Base-by-base conservation (phyloP, 1,284 basidiomycete species). In the Trametes hirsuta region DNA sequence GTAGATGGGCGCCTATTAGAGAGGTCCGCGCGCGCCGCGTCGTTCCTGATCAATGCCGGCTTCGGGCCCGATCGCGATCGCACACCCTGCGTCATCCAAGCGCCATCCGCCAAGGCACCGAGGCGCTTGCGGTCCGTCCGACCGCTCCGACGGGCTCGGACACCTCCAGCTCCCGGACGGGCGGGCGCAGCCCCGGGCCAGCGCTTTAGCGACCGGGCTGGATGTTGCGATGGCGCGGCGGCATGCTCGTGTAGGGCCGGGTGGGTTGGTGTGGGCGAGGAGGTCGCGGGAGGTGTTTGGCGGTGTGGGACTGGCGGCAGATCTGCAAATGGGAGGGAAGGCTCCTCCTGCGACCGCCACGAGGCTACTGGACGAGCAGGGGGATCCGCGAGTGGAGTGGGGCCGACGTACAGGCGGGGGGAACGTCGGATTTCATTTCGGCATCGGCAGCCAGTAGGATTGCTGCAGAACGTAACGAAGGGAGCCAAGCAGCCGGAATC, bases 281-380 rank as follows among this genome's bases (percentile, higher is more conserved):
- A 3, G 35, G 44, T 37, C 50, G 56, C 56, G 56, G 56, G 49
- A 47, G 25, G 48, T 51, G 39, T 47, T 47, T 54, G 49, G 48
- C 22, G 14, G 45, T 55, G 42, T 51, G 44, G 25, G 36, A n/a
- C 22, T 2, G 30, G 34, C n/a, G 25, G 15, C 12, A 41, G 12
- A 22, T 41, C 36, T 47, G 53, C 10, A 47, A 47, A 39, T 24
- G 36, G 53, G 14, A 47, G 42, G 5, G 39, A 37, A 44, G 39
- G 18, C n/a, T 2, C 35, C 14, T 24, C 25, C 18, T 34, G 39
- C 8, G 50, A 14, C 10, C 9, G 24, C 55, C 55, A 50, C 55
- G 59, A 61, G 53, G 56, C 40, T 62, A 62, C 53, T 51, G 53
- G 48, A 62, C 61, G 47, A 58, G 53, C 49, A 55, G 46, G 53